These are phyloP conservation scores for Neurospora intermedia DNA, from an alignment of 495 filamentous ascomycete genomes.

Conservation along the genomic window DNA sequence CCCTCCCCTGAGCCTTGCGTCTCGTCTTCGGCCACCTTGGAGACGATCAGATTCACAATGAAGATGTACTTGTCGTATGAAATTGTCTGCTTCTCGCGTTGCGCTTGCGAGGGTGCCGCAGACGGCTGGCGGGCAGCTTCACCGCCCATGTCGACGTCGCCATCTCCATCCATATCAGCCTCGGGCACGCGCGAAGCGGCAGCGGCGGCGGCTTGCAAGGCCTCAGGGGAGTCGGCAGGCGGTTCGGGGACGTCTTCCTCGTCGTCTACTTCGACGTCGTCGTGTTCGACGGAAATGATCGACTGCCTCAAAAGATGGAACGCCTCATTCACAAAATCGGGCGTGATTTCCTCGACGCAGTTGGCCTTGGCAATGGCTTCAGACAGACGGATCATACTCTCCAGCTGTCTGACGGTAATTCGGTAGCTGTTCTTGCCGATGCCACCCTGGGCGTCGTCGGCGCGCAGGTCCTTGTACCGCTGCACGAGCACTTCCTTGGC, in stretches of 20 bases:
- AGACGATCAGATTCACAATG: constrained; percentile 77
- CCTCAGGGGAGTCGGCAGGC: constrained; percentile 23
- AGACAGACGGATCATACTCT: constrained; percentile 85
- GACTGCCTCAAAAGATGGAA: constrained; percentile 81
- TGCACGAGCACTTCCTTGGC: constrained; percentile 76
- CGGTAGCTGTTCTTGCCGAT: constrained; percentile 88
- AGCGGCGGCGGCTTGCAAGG: constrained; percentile 30
- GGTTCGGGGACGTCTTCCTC: constrained; percentile 49
- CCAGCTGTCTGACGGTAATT: constrained; percentile 92
- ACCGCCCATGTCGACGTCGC: constrained; percentile 61
- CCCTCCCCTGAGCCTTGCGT: constrained; percentile 71
- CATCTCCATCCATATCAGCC: constrained; percentile 41
- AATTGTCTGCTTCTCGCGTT: constrained; percentile 67
- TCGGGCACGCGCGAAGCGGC: constrained; percentile 13
- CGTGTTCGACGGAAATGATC: constrained; percentile 96
- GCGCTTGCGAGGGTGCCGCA: constrained; percentile 12
- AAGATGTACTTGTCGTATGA: constrained; percentile 91
- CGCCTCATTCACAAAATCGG: constrained; percentile 80
- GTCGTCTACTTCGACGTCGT: constrained; percentile 94
- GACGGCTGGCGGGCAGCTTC: constrained; percentile 24
- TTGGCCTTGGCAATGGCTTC: constrained; percentile 97
- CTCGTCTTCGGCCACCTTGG: constrained; percentile 59
- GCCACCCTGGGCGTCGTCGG: constrained; percentile 90
- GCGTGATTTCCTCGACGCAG: constrained; percentile 82
- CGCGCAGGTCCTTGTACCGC: constrained; percentile 91